Conservation (phyloP, 805 yeast species). For the Wickerhamiella shivajii region DNA sequence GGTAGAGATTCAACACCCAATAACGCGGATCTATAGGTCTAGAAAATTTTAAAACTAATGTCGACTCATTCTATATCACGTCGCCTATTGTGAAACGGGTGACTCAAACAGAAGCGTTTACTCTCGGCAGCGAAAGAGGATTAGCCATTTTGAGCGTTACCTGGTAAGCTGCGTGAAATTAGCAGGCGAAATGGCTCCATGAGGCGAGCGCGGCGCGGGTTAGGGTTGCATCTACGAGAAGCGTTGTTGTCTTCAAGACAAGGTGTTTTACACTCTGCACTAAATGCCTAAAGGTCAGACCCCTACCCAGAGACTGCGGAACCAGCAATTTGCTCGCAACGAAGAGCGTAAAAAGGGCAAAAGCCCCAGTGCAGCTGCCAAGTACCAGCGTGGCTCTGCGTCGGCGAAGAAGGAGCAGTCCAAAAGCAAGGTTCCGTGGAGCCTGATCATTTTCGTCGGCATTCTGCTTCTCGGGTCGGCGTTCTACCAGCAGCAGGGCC, state of each 20-base stretch:
- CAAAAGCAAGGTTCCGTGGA: no score
- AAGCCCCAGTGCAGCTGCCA: slow-evolving; percentile 23
- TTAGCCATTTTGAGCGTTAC: no score
- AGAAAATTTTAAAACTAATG: slow-evolving; percentile 1
- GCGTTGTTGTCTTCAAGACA: no score
- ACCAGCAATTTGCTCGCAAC: slow-evolving; percentile 62
- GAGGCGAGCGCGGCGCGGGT: no score
- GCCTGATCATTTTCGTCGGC: no score
- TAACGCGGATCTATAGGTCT: not conserved
- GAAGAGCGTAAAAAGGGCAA: slow-evolving; percentile 66
- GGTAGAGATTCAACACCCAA: not conserved
- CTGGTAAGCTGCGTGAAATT: no score
- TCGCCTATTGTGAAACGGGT: slow-evolving; percentile 9
- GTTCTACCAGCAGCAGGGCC: no score
- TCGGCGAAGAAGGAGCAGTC: no score
- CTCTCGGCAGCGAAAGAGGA: slow-evolving; percentile 7
- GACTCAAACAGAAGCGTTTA: slow-evolving; percentile 17
- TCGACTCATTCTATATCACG: slow-evolving; percentile 16
- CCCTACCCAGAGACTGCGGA: slow-evolving; percentile 78
- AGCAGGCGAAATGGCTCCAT: no score
- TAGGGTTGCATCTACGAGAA: no score
- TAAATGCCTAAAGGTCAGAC: slow-evolving; percentile 36
- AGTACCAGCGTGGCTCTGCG: slow-evolving; percentile 6
- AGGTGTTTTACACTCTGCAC: no score
- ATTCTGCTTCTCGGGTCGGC: no score